Evolutionary conservation across 768 basidiomycete genomes (phyloP).

Genomic region (Rhodotorula toruloides): DNA sequence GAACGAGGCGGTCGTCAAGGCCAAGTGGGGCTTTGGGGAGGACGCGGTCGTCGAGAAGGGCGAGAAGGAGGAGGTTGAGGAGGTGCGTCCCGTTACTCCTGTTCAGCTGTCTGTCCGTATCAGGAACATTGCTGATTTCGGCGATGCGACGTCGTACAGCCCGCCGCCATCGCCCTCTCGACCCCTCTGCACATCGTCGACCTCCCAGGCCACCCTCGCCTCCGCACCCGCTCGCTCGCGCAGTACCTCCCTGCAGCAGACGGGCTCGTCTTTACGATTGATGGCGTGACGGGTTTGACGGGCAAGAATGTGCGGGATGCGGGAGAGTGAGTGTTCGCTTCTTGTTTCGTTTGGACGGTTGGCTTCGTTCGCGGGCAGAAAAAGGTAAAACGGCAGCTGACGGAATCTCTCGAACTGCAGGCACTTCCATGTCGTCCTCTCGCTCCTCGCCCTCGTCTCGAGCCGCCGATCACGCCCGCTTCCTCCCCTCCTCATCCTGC

Average conservation of each 20-base stretch:
- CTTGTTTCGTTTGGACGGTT: neutral
- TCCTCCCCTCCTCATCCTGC: slow-evolving; percentile 34
- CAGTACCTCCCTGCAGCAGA: slow-evolving; percentile 38
- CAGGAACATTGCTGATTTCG: too few relatives aligned
- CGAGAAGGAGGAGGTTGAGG: slow-evolving; percentile 7
- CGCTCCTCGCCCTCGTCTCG: slow-evolving; percentile 29
- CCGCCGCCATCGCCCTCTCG: slow-evolving; percentile 1
- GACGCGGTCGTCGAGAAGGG: neutral
- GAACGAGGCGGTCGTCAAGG: slow-evolving; percentile 36
- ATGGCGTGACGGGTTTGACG: slow-evolving; percentile 18
- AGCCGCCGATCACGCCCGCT: neutral
- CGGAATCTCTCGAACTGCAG: neutral
- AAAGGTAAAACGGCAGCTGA: fast-evolving
- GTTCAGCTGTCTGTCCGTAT: too few relatives aligned
- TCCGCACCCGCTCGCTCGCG: slow-evolving; percentile 40
- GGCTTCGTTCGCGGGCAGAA: too few relatives aligned
- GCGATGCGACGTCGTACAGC: too few relatives aligned
- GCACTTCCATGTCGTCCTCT: slow-evolving; percentile 36
- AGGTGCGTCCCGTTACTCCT: slow-evolving; percentile 1
- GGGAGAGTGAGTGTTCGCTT: slow-evolving; percentile 23
- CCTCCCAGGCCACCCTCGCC: slow-evolving; percentile 41
- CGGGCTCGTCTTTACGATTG: slow-evolving; percentile 39
- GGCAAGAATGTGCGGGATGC: slow-evolving; percentile 32
- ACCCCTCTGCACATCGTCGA: slow-evolving; percentile 39
- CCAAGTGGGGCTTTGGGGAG: slow-evolving; percentile 8